Evolutionary conservation across 805 yeast genomes (phyloP).

Genomic region (Scheffersomyces coipomensis): DNA sequence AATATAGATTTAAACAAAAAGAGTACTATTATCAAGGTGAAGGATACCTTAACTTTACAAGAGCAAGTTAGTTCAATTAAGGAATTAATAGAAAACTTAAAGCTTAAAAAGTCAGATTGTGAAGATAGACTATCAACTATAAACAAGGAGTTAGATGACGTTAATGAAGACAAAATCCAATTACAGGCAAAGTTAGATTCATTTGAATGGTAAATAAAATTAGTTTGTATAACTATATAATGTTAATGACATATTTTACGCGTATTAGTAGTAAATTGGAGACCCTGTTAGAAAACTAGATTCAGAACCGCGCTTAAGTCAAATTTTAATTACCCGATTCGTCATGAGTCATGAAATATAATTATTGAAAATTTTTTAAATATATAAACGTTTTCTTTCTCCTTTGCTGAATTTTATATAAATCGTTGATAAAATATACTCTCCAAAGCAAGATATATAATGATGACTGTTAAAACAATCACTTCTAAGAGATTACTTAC

Average conservation of each 20-base stretch:
- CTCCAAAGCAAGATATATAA: too few relatives aligned
- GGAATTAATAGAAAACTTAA: background rate
- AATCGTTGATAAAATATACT: too few relatives aligned
- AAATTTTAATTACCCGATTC: constrained; percentile 12
- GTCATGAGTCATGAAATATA: constrained; percentile 16
- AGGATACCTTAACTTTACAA: background rate
- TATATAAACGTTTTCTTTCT: too few relatives aligned
- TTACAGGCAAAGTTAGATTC: constrained; percentile 1
- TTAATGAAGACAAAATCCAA: background rate
- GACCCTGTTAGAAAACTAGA: background rate
- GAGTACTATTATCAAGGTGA: background rate
- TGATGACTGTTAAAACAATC: constrained; percentile 8
- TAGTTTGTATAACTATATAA: too few relatives aligned
- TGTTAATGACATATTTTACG: background rate
- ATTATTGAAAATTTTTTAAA: constrained; percentile 2
- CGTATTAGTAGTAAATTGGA: background rate
- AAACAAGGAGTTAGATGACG: background rate
- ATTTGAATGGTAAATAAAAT: background rate
- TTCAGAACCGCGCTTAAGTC: background rate
- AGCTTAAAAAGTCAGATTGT: background rate
- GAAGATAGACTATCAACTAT: background rate
- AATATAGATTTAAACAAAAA: background rate
- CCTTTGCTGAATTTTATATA: too few relatives aligned
- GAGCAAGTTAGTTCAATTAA: constrained; percentile 2
- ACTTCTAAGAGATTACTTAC: constrained; percentile 10